A percentile compares a stretch with the other conserved stretches of the same genome.
Conservation (phyloP, 1,284 basidiomycete species). For the Moesziomyces aphidis region DNA sequence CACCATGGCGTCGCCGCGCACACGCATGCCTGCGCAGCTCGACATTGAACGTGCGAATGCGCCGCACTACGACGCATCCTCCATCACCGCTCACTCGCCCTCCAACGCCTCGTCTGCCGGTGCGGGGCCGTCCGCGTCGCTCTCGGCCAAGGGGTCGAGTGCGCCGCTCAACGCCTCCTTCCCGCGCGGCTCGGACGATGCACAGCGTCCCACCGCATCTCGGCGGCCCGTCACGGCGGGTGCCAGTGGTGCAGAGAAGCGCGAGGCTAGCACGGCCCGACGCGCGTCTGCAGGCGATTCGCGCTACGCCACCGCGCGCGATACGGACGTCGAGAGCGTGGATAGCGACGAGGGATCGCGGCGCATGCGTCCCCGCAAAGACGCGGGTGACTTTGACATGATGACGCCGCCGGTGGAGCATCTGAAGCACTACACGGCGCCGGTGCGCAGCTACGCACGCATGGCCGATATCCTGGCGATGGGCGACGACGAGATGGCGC, state of each 20-base stretch:
- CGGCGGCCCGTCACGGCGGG: not conserved
- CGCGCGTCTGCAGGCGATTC: slow-evolving; percentile 25
- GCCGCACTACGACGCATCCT: slow-evolving; percentile 11
- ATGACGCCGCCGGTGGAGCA: slow-evolving; percentile 57
- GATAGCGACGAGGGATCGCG: slow-evolving; percentile 20
- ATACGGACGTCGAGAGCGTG: slow-evolving; percentile 1
- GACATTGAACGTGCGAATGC: slow-evolving; percentile 29
- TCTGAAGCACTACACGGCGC: slow-evolving; percentile 42
- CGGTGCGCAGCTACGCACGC: slow-evolving; percentile 14
- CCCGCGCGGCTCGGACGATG: slow-evolving; percentile 12
- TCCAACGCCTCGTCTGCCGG: slow-evolving; percentile 18
- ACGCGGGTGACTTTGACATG: slow-evolving; percentile 57
- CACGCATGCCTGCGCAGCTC: slow-evolving; percentile 17
- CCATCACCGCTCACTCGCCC: slow-evolving; percentile 27
- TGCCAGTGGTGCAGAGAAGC: not conserved
- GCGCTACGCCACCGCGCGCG: slow-evolving; percentile 5
- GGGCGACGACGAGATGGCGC: slow-evolving; percentile 35
- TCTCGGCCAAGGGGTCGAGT: slow-evolving; percentile 19
- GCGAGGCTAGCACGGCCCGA: slow-evolving; percentile 2
- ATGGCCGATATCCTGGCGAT: slow-evolving; percentile 40
- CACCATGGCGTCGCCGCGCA: slow-evolving; percentile 19
- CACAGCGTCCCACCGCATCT: no score
- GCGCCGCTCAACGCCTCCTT: slow-evolving; percentile 31
- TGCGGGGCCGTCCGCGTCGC: slow-evolving; percentile 7
- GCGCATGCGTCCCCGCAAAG: slow-evolving; percentile 50